Conservation (phyloP, 2,329 filamentous ascomycete species). For the Cytospora schulzeri region DNA sequence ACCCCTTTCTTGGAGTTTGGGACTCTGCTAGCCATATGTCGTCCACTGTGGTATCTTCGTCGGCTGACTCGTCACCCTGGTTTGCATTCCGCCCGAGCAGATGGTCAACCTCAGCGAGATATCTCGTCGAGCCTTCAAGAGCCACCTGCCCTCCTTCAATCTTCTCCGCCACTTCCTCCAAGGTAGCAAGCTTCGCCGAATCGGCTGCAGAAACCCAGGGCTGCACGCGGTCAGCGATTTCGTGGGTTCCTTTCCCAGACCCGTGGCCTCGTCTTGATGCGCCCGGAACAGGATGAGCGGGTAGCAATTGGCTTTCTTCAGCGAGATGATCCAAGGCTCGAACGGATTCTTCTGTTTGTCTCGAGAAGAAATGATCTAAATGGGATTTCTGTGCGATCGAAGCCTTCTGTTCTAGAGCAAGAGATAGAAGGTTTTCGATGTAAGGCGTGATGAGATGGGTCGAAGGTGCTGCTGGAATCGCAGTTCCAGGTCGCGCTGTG, state of each 20-base stretch:
- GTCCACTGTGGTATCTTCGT: constrained; percentile 27
- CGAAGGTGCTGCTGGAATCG: constrained; percentile 32
- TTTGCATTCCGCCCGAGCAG: constrained; percentile 46
- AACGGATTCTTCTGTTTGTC: constrained; percentile 53
- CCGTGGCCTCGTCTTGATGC: constrained; percentile 41
- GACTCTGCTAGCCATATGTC: constrained; percentile 43
- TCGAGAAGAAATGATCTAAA: constrained; percentile 51
- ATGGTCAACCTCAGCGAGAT: constrained; percentile 51
- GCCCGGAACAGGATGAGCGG: constrained; percentile 49
- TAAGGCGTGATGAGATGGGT: constrained; percentile 58
- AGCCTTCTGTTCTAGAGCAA: constrained; percentile 59
- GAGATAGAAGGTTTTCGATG: constrained; percentile 53
- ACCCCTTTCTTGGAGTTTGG: constrained; percentile 33
- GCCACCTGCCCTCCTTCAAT: constrained; percentile 61
- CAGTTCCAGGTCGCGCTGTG: no score
- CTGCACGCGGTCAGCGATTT: constrained; percentile 48
- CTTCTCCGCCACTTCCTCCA: constrained; percentile 61
- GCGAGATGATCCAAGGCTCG: constrained; percentile 56
- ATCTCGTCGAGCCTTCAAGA: constrained; percentile 54
- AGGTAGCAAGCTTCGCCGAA: constrained; percentile 59
- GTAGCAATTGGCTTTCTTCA: constrained; percentile 65
- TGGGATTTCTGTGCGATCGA: constrained; percentile 62
- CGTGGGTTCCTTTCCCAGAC: constrained; percentile 40
- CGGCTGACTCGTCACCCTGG: constrained; percentile 30
- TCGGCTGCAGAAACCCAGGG: constrained; percentile 64